Percentiles rank a stretch among this genome's conserved stretches.
Evolutionary conservation across 2,329 filamentous ascomycete genomes (phyloP).

Genomic region (Rhexocercosporidium sp.): DNA sequence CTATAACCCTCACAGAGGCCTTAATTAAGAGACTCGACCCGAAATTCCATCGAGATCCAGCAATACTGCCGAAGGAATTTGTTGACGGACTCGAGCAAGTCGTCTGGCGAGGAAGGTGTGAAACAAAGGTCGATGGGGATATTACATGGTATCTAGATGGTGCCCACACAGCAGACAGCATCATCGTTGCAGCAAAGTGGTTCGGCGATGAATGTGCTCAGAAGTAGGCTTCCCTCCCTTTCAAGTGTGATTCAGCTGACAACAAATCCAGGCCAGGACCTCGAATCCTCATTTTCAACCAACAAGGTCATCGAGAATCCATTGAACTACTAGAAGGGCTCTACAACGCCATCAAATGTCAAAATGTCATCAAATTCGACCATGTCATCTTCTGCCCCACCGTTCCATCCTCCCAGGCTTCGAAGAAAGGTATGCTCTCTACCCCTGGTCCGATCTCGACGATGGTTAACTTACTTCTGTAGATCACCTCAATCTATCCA

Average conservation of each 20-base stretch:
- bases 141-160: conserved; percentile 90
- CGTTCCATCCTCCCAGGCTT: conserved; percentile 60
- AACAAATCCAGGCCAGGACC: conserved; percentile 43
- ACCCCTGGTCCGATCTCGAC: background rate
- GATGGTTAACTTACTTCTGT: background rate
- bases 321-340: conserved; percentile 59
- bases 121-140: conserved; percentile 59
- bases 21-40: conserved; percentile 52
- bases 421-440: conserved; percentile 38
- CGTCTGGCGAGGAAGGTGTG: conserved; percentile 80
- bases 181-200: conserved; percentile 82
- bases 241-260: background rate
- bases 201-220: conserved; percentile 61
- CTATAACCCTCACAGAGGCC: conserved; percentile 57
- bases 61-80: conserved; percentile 65
- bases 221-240: conserved; percentile 36
- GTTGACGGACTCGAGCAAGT: conserved; percentile 75
- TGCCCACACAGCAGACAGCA: conserved; percentile 90
- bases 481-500: conserved; percentile 62
- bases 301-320: conserved; percentile 58
- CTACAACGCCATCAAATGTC: conserved; percentile 53
- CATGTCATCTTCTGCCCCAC: conserved; percentile 84
- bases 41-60: conserved; percentile 32
- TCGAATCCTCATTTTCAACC: conserved; percentile 83
- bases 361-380: conserved; percentile 59